Evolutionary conservation across 2,329 filamentous ascomycete genomes (phyloP).

Genomic region (Aspergillus chevalieri): DNA sequence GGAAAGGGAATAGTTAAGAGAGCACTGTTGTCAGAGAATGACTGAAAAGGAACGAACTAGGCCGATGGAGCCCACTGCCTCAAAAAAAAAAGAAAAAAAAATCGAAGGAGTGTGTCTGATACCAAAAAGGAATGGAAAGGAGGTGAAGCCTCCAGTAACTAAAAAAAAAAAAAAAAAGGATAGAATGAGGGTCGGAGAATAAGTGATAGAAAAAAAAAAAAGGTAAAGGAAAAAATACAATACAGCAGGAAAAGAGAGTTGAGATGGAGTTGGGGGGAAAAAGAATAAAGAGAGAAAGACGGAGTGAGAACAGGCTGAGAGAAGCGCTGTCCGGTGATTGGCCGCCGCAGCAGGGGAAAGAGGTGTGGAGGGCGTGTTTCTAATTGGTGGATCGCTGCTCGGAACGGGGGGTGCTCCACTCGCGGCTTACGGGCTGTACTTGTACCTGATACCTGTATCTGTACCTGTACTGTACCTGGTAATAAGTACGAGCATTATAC

Average conservation of each 20-base stretch:
- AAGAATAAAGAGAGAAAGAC: conserved; percentile 14
- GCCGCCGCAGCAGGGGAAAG: conserved; percentile 8
- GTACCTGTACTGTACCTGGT: neutral
- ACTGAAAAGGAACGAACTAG: conserved; percentile 6
- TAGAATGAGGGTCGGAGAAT: conserved; percentile 11
- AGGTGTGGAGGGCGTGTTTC: conserved; percentile 8
- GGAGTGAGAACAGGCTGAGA: conserved; percentile 11
- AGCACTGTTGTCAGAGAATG: neutral
- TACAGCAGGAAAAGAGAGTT: conserved; percentile 15
- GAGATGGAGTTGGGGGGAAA: conserved; percentile 7
- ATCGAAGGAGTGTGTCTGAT: conserved; percentile 6
- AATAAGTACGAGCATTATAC: neutral
- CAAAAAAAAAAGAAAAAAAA: conserved; percentile 6
- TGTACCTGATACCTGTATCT: neutral
- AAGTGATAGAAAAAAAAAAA: conserved; percentile 11
- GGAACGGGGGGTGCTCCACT: conserved; percentile 12
- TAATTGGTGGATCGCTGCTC: conserved; percentile 18
- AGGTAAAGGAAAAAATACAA: conserved; percentile 19
- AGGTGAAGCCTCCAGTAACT: conserved; percentile 1
- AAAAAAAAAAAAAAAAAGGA: conserved; percentile 11
- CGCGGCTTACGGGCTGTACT: neutral
- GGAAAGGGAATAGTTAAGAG: conserved; percentile 6
- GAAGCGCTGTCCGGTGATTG: conserved; percentile 6
- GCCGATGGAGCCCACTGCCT: conserved; percentile 5
- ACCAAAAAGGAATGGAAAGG: neutral